Evolutionary conservation across 2,329 filamentous ascomycete genomes (phyloP).

Genomic region (Coleophoma crateriformis): DNA sequence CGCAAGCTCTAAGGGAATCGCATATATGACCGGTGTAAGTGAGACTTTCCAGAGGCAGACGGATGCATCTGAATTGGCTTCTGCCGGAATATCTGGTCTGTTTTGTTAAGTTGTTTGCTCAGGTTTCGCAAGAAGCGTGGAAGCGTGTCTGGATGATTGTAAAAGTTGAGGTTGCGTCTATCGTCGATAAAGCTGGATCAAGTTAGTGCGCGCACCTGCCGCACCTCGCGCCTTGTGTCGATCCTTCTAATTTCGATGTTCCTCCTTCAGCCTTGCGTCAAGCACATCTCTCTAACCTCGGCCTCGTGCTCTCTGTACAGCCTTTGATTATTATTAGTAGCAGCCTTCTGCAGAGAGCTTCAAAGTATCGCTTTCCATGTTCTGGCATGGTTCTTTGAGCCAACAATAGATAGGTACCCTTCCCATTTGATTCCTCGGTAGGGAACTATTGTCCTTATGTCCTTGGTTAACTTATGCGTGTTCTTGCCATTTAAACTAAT

Average conservation of each 20-base stretch:
- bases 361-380: too few species aligned
- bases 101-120: not conserved
- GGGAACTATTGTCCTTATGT: too few species aligned
- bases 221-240: not conserved
- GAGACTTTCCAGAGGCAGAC: constrained; percentile 22
- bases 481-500: too few species aligned
- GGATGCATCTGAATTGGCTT: constrained; percentile 28
- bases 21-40: constrained; percentile 24
- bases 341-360: too few species aligned
- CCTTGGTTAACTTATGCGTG: too few species aligned
- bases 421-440: too few species aligned
- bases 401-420: too few species aligned
- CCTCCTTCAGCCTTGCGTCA: too few species aligned
- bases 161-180: not conserved
- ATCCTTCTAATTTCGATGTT: not conserved
- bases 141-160: not conserved
- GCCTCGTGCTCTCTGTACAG: too few species aligned
- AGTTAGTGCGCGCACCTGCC: not conserved
- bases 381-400: too few species aligned
- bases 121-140: not conserved
- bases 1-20: constrained; percentile 24
- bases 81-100: constrained; percentile 3
- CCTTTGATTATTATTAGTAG: too few species aligned
- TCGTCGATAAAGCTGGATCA: too few species aligned
- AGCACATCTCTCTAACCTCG: not conserved